Conservation (phyloP, 202 grass and related monocot genomes). For the Zoysia matrella region DNA sequence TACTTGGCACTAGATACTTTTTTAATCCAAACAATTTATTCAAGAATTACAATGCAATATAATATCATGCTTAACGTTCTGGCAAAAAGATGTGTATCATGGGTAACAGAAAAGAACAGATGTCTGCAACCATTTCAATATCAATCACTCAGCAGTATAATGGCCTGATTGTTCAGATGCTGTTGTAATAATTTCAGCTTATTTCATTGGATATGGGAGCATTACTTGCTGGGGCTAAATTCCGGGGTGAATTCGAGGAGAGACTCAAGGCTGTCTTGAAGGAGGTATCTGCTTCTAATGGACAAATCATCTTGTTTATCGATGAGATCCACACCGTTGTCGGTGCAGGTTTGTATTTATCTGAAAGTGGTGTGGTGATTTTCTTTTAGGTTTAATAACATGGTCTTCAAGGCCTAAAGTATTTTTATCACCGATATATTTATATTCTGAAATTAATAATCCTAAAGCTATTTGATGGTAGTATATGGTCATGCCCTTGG, state of each 20-base stretch:
- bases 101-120: constrained; percentile 8
- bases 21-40: background rate
- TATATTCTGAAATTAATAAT: background rate
- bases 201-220: constrained; percentile 98
- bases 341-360: constrained; percentile 77
- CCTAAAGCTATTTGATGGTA: no score
- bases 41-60: background rate
- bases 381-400: background rate
- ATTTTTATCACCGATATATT: background rate
- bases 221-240: constrained; percentile 91
- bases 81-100: background rate
- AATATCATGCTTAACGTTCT: background rate
- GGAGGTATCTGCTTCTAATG: constrained; percentile 93
- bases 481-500: background rate
- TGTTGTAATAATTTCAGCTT: constrained; percentile 56
- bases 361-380: background rate
- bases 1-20: background rate
- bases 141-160: background rate
- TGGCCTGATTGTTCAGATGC: constrained; percentile 21
- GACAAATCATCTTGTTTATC: constrained; percentile 95
- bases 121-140: background rate
- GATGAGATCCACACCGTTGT: constrained; percentile 98
- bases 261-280: constrained; percentile 94
- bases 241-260: constrained; percentile 87
- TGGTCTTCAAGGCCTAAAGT: no score